Base-by-base conservation (phyloP, 2,329 filamentous ascomycete genomes). In the Stagonosporopsis cucurbitacearum region DNA sequence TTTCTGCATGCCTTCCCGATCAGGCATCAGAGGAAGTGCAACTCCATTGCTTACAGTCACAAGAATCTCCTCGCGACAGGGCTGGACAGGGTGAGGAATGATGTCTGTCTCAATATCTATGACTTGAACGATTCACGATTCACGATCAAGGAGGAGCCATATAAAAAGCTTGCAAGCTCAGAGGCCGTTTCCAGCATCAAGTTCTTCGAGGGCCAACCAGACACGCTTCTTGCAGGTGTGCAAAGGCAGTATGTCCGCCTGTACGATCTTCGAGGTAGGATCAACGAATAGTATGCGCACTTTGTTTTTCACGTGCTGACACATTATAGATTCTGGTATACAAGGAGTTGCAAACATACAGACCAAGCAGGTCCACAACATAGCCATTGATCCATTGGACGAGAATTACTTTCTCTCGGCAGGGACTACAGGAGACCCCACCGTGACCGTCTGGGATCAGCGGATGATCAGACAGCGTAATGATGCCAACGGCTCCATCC, bases 391-490 rank as follows among this genome's bases (percentile, higher is more conserved):
- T 76, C 90, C 90, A 57, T 80, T 86, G 20, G 89, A 96, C 65
- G 86, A 88, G 62, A 92, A 95, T 65, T 94, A 92, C 74, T 94
- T 95, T 76, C 87, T 91, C 1, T 93, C 91, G 1, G 91, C 90
- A 13, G 80, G 80, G 1, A 88, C 88, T 2, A 78, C 91, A 12
- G 89, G 91, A 55, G 87, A 91, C 45, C 88, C 90, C 0, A 86
- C 86, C 7, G 82, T 94, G 47, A 87, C 89, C 72, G 82, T 94
- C 28, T 94, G 90, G 90, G 90, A 94, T 69, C 85, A 88, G 23
- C 86, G 90, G 6, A 81, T 78, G 66, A 73, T 73, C 23, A 68
- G 69, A 53, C 64, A 73, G 63, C 58, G 68, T 36, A 58, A 57
- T 55, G 58, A 54, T 23, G 88, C 85, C 17, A 70, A 57, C 26